A percentile compares a stretch with the other conserved stretches of the same genome.
phyloP scores from a whole-genome alignment of 345 rosid species.

The Mangifera indica region DNA sequence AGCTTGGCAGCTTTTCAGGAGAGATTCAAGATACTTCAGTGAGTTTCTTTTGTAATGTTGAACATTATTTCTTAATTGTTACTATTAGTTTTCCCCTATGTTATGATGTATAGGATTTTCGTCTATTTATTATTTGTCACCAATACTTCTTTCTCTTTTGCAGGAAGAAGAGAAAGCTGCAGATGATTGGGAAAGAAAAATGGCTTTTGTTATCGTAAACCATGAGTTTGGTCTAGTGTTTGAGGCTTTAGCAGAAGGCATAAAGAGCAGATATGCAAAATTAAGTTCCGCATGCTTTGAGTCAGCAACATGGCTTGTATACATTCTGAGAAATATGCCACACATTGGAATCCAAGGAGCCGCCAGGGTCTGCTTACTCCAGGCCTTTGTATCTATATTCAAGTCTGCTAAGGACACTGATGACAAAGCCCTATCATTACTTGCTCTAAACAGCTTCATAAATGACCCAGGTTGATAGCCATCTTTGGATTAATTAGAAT shows the following conservation, averaged over 20 bases:
- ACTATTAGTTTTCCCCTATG: background rate
- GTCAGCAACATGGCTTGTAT: constrained; percentile 59
- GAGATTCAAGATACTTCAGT: constrained; percentile 50
- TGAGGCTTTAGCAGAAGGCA: constrained; percentile 68
- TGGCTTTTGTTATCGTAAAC: constrained; percentile 55
- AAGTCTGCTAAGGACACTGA: constrained; percentile 52
- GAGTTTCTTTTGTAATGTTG: constrained; percentile 22
- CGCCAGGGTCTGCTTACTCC: constrained; percentile 65
- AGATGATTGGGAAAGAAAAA: constrained; percentile 61
- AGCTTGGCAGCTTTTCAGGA: constrained; percentile 27
- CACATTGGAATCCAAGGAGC: constrained; percentile 65
- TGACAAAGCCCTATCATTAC: constrained; percentile 55
- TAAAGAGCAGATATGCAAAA: constrained; percentile 45
- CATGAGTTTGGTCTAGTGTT: constrained; percentile 67
- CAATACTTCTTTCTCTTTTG: background rate
- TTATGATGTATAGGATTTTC: background rate
- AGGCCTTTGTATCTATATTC: constrained; percentile 44
- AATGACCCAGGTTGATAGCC: constrained; percentile 48
- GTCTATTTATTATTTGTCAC: background rate
- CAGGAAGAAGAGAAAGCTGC: constrained; percentile 63
- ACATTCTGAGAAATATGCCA: constrained; percentile 56
- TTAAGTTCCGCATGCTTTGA: constrained; percentile 47
- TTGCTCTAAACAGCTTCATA: constrained; percentile 60
- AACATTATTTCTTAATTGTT: background rate
- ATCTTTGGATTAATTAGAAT: background rate